Evolutionary conservation across 441 rosid genomes (phyloP).

Genomic region (Brassica hybrid): DNA sequence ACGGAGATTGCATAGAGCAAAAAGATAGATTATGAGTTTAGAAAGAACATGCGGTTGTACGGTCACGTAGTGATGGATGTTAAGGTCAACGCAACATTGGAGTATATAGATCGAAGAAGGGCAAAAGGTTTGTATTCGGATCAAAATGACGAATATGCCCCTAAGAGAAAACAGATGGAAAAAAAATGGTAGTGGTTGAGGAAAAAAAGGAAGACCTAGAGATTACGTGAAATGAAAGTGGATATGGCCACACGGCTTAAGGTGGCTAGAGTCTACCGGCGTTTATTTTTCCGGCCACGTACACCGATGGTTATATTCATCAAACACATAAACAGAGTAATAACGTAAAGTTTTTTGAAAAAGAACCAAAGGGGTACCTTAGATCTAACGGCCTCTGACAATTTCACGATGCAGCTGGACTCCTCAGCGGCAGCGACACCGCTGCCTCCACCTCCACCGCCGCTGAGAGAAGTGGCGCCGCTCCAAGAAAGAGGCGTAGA

Average conservation of each 20-base stretch:
- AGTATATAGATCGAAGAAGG: slow-evolving; percentile 17
- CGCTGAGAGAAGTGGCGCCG: slow-evolving; percentile 69
- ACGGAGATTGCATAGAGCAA: slow-evolving; percentile 33
- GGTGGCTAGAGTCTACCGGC: slow-evolving; percentile 10
- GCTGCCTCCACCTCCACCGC: slow-evolving; percentile 35
- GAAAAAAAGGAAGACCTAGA: slow-evolving; percentile 13
- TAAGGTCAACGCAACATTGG: slow-evolving; percentile 18
- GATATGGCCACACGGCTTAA: not conserved
- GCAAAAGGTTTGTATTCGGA: slow-evolving; percentile 11
- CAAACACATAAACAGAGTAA: slow-evolving; percentile 23
- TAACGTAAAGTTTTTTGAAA: slow-evolving; percentile 14
- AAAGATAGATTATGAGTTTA: slow-evolving; percentile 4
- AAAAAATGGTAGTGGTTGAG: slow-evolving; percentile 20
- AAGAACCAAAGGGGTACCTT: slow-evolving; percentile 51
- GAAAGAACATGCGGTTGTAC: not conserved
- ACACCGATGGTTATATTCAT: slow-evolving; percentile 10
- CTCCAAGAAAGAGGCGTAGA: slow-evolving; percentile 90
- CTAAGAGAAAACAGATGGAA: not conserved
- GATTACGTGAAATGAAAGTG: slow-evolving; percentile 31
- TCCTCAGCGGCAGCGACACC: slow-evolving; percentile 57
- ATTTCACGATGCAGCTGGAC: slow-evolving; percentile 51
- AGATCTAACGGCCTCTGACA: slow-evolving; percentile 68
- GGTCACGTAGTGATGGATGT: not conserved
- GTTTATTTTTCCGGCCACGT: not conserved
- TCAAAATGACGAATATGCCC: slow-evolving; percentile 29